Conservation (phyloP, 208 protist species). For the Leishmania major region DNA sequence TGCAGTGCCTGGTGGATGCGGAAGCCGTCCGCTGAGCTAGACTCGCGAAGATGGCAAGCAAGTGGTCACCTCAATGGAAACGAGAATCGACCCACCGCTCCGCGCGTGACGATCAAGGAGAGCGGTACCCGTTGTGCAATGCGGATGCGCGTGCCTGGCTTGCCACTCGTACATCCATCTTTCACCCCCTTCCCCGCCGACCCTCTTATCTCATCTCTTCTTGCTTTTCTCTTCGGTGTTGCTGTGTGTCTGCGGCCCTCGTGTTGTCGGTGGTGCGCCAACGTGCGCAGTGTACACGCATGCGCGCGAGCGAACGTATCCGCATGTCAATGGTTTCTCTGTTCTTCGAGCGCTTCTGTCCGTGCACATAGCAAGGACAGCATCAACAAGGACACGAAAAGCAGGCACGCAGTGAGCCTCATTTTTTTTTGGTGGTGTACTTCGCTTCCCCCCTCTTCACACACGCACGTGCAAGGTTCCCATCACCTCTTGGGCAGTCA, state of each 20-base stretch:
- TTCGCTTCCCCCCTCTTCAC: not conserved
- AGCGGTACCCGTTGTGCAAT: too few species aligned
- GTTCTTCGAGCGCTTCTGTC: not conserved
- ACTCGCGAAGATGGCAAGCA: not conserved
- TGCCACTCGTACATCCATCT: not conserved
- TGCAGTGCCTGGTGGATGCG: not conserved
- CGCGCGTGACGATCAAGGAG: not conserved
- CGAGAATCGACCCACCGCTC: not conserved
- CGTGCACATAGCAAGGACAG: not conserved
- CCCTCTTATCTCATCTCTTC: not conserved
- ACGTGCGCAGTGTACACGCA: too few species aligned
- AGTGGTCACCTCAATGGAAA: not conserved
- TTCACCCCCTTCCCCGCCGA: not conserved
- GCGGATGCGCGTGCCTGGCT: not conserved
- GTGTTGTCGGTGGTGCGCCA: not conserved
- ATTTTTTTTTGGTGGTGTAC: not conserved
- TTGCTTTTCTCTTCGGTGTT: too few species aligned
- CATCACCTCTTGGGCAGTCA: not conserved
- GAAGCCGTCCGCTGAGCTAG: not conserved
- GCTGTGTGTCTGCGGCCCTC: not conserved
- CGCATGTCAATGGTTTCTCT: not conserved
- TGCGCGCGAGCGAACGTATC: too few species aligned
- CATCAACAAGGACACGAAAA: not conserved
- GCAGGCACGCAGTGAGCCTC: not conserved
- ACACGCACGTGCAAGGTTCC: not conserved